These are phyloP conservation scores for Penicillium arizonense DNA, from an alignment of 495 filamentous ascomycete species.

Conservation along the genomic window DNA sequence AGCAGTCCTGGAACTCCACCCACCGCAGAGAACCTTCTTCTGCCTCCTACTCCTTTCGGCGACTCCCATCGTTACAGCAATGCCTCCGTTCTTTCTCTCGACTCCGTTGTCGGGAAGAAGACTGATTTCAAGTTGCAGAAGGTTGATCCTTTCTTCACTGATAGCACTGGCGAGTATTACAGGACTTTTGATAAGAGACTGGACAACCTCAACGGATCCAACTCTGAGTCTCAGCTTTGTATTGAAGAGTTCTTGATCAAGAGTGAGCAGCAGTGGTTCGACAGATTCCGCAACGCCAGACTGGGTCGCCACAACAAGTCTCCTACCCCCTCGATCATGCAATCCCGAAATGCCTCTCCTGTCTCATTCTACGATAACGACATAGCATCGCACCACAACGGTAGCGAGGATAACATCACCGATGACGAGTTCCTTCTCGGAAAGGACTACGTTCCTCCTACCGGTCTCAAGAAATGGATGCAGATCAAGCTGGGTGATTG, in stretches of 20 bases:
- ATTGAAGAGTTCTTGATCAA: slow-evolving; percentile 66
- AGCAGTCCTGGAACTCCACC: slow-evolving; percentile 29
- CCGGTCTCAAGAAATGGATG: slow-evolving; percentile 56
- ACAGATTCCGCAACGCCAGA: slow-evolving; percentile 58
- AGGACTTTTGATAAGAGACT: slow-evolving; percentile 57
- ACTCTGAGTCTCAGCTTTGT: slow-evolving; percentile 58
- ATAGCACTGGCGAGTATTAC: slow-evolving; percentile 62
- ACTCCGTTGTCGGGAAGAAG: slow-evolving; percentile 58
- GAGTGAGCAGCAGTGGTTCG: slow-evolving; percentile 70
- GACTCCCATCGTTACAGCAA: slow-evolving; percentile 39
- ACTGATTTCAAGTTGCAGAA: slow-evolving; percentile 67
- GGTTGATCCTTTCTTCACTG: slow-evolving; percentile 70
- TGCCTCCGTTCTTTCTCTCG: slow-evolving; percentile 50
- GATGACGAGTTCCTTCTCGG: slow-evolving; percentile 62
- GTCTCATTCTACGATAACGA: slow-evolving; percentile 37
- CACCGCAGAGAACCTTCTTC: slow-evolving; percentile 34
- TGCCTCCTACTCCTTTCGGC: slow-evolving; percentile 27
- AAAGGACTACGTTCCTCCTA: slow-evolving; percentile 64
- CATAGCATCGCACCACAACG: slow-evolving; percentile 25
- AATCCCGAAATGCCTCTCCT: slow-evolving; percentile 28
- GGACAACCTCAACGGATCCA: slow-evolving; percentile 53
- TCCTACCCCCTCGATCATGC: slow-evolving; percentile 44
- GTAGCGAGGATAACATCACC: slow-evolving; percentile 20
- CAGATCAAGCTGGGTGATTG: slow-evolving; percentile 56
- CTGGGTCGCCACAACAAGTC: slow-evolving; percentile 42